These are phyloP conservation scores for Dendrocalamus sinicus DNA, from an alignment of 176 grass and related monocot genomes.

Conservation along the genomic window DNA sequence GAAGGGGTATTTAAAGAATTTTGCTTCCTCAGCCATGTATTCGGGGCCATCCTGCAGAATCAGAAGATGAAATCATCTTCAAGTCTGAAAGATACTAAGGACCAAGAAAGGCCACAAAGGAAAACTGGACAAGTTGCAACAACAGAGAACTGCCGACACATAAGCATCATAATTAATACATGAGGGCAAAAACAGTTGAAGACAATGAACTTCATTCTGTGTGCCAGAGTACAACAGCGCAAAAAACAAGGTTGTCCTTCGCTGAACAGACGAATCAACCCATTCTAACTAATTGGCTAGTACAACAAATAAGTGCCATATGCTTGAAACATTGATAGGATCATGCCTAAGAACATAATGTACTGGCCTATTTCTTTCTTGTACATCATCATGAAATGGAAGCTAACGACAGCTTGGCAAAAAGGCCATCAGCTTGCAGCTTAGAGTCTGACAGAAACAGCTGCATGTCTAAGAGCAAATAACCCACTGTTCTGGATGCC, in stretches of 20 bases:
- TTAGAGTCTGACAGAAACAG: neutral
- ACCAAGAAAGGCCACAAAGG: neutral
- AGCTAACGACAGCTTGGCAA: neutral
- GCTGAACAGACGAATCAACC: neutral
- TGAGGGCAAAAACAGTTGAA: neutral
- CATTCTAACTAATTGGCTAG: neutral
- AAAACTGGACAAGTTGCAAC: neutral
- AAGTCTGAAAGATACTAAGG: neutral
- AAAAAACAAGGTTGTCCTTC: neutral
- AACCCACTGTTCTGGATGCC: neutral
- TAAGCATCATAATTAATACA: neutral
- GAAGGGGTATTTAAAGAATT: conserved; percentile 80
- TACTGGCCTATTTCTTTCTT: neutral
- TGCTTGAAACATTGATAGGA: neutral
- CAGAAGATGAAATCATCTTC: neutral
- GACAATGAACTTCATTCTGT: neutral
- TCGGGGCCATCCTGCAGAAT: conserved; percentile 79
- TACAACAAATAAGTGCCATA: neutral
- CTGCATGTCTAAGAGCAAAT: neutral
- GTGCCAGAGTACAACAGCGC: neutral
- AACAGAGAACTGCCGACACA: neutral
- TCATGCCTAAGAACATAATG: neutral
- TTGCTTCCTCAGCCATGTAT: conserved; percentile 77
- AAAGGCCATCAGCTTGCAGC: neutral
- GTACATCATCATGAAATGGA: neutral